These are phyloP conservation scores for Endoconidiophora polonica DNA, from an alignment of 2,329 filamentous ascomycete species.

Conservation along the genomic window DNA sequence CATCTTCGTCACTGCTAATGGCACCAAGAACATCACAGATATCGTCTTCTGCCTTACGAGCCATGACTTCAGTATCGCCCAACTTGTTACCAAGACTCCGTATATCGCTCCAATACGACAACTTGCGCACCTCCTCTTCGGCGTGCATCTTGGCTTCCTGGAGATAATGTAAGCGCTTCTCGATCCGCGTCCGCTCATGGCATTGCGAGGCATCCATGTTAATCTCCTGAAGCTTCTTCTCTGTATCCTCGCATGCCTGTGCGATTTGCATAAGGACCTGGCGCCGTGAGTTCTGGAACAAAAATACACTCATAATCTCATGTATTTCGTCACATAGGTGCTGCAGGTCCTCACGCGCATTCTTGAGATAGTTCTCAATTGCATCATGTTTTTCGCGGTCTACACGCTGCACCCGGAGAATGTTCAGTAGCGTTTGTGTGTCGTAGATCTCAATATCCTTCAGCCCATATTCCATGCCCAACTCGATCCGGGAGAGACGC, in stretches of 20 bases:
- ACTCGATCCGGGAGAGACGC: slow-evolving; percentile 24
- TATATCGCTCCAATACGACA: slow-evolving; percentile 82
- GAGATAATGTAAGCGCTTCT: slow-evolving; percentile 46
- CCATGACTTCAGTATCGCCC: slow-evolving; percentile 29
- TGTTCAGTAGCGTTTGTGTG: slow-evolving; percentile 50
- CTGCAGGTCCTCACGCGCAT: slow-evolving; percentile 43
- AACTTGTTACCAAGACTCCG: slow-evolving; percentile 44
- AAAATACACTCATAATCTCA: slow-evolving; percentile 67
- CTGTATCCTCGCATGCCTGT: slow-evolving; percentile 38
- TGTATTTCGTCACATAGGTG: slow-evolving; percentile 65
- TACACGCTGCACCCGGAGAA: slow-evolving; percentile 54
- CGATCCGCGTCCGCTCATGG: slow-evolving; percentile 20
- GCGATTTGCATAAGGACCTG: slow-evolving; percentile 58
- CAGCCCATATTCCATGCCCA: slow-evolving; percentile 35
- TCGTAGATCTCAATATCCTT: slow-evolving; percentile 32
- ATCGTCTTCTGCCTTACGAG: slow-evolving; percentile 19
- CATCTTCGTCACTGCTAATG: not conserved
- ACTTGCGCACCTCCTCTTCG: slow-evolving; percentile 59
- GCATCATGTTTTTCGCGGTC: slow-evolving; percentile 85
- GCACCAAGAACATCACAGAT: slow-evolving; percentile 13
- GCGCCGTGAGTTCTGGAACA: slow-evolving; percentile 77
- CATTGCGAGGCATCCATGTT: slow-evolving; percentile 20
- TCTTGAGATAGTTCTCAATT: slow-evolving; percentile 63
- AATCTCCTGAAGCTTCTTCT: slow-evolving; percentile 25
- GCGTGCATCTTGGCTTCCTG: slow-evolving; percentile 57